Percentiles rank a stretch among this genome's conserved stretches.
Evolutionary conservation across 2,329 filamentous ascomycete species (phyloP).

Genomic region (Mycogone perniciosa): DNA sequence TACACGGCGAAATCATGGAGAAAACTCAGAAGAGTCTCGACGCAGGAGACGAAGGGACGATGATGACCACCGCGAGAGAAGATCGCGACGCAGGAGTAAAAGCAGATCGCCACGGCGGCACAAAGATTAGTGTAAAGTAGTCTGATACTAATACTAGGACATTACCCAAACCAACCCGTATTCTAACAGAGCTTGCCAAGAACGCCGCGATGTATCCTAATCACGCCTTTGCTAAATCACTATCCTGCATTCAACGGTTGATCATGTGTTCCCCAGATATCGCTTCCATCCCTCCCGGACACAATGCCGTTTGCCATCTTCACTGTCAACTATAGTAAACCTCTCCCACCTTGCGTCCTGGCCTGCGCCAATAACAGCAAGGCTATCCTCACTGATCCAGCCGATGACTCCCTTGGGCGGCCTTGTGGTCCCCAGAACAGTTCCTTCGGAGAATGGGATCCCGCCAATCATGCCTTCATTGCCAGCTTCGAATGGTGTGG

Average conservation of each 20-base stretch:
- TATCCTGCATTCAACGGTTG: neutral
- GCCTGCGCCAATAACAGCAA: slow-evolving; percentile 74
- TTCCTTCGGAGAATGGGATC: slow-evolving; percentile 36
- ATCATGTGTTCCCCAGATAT: slow-evolving; percentile 50
- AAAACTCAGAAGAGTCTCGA: slow-evolving; percentile 24
- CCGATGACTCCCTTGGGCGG: slow-evolving; percentile 79
- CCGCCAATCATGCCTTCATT: slow-evolving; percentile 56
- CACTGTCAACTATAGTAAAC: slow-evolving; percentile 63
- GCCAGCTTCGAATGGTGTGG: slow-evolving; percentile 73
- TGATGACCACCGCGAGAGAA: slow-evolving; percentile 19
- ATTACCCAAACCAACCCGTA: slow-evolving; percentile 14
- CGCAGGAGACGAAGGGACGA: slow-evolving; percentile 24
- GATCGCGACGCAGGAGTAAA: slow-evolving; percentile 28
- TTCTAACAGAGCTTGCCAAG: neutral
- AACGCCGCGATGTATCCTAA: neutral
- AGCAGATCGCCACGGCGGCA: slow-evolving; percentile 37
- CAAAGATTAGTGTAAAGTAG: slow-evolving; percentile 18
- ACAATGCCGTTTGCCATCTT: slow-evolving; percentile 61
- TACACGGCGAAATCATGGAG: slow-evolving; percentile 14
- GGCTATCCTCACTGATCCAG: slow-evolving; percentile 68
- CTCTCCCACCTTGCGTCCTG: slow-evolving; percentile 82
- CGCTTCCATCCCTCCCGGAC: slow-evolving; percentile 75
- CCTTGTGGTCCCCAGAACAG: slow-evolving; percentile 44
- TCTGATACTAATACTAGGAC: slow-evolving; percentile 12
- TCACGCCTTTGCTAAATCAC: neutral